Evolutionary conservation across 2,329 filamentous ascomycete species (phyloP).

Genomic region (Epichloe sibirici): DNA sequence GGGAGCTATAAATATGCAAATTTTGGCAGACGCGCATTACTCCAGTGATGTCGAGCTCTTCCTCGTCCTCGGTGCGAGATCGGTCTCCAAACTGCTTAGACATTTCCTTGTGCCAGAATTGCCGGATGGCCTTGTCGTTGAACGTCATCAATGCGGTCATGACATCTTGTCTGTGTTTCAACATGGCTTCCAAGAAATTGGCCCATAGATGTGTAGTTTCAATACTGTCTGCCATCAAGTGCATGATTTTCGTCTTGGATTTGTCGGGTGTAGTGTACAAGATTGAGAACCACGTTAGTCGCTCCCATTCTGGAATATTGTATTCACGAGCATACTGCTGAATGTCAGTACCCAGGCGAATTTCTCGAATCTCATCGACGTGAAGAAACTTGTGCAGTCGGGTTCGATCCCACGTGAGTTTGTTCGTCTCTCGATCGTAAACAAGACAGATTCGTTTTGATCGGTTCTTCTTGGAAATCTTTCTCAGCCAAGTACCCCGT

Average conservation of each 20-base stretch:
- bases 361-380: conserved; percentile 89
- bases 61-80: conserved; percentile 41
- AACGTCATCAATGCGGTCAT: conserved; percentile 85
- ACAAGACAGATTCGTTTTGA: conserved; percentile 57
- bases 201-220: conserved; percentile 70
- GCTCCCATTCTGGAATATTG: conserved; percentile 52
- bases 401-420: conserved; percentile 75
- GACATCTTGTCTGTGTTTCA: conserved; percentile 74
- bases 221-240: conserved; percentile 68
- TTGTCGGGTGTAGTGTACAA: conserved; percentile 71
- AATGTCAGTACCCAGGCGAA: conserved; percentile 71
- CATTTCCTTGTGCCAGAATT: conserved; percentile 83
- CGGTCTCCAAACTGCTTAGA: conserved; percentile 48
- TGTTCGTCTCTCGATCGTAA: conserved; percentile 72
- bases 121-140: conserved; percentile 66
- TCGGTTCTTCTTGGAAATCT: conserved; percentile 74
- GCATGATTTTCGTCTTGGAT: conserved; percentile 74
- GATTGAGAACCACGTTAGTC: conserved; percentile 77
- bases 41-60: conserved; percentile 63
- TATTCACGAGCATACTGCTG: conserved; percentile 83
- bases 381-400: conserved; percentile 77
- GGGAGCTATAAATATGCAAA: conserved; percentile 82
- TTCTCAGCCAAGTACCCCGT: conserved; percentile 64
- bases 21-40: conserved; percentile 78
- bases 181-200: conserved; percentile 69